These are phyloP conservation scores for Jatropha multifida DNA, from an alignment of 441 rosid genomes.

Conservation along the genomic window DNA sequence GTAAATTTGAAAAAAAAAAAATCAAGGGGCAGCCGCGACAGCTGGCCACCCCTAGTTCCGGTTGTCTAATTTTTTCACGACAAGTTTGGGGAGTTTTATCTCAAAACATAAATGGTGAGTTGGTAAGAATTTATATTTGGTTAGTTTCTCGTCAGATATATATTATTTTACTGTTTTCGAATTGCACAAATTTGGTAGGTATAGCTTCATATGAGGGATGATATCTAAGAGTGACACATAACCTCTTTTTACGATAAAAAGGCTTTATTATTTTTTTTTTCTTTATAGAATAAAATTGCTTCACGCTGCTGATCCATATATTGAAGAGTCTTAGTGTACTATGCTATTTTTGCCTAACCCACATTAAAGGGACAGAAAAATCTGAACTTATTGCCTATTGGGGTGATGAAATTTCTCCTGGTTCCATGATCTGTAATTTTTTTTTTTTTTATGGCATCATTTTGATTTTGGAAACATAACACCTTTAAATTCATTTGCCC, in stretches of 20 bases:
- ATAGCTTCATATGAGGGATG: background rate
- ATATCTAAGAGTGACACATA: background rate
- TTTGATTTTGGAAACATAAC: background rate
- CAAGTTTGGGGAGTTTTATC: conserved; percentile 11
- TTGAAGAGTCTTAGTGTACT: background rate
- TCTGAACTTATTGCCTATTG: background rate
- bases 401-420: background rate
- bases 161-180: background rate
- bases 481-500: background rate
- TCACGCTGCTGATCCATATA: background rate
- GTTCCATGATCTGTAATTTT: too few species aligned
- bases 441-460: background rate
- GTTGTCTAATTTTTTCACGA: too few species aligned
- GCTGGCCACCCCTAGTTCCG: too few species aligned
- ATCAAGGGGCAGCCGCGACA: too few species aligned
- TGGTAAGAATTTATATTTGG: background rate
- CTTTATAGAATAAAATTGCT: background rate
- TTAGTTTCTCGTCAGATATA: background rate
- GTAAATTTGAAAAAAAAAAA: too few species aligned
- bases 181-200: background rate
- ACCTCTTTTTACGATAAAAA: too few species aligned
- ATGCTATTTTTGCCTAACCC: background rate
- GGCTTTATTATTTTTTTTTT: too few species aligned
- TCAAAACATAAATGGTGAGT: background rate
- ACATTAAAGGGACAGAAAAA: background rate